Conservation (phyloP, 2,329 filamentous ascomycete species). For the Colletotrichum sp. region DNA sequence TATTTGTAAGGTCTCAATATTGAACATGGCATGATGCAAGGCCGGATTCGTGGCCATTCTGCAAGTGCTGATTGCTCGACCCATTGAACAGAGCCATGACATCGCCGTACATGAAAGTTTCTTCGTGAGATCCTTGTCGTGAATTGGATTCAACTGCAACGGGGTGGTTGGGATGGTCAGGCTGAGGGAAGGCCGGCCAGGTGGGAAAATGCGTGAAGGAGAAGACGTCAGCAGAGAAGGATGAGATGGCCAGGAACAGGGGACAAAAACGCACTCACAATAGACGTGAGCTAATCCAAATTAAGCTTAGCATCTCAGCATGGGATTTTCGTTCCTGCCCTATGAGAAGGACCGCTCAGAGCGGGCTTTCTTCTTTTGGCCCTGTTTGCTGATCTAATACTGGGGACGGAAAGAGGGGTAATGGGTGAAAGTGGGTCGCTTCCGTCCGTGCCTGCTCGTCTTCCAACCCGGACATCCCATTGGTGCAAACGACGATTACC, state of each 20-base stretch:
- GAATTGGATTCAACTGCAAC: neutral
- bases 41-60: neutral
- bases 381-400: neutral
- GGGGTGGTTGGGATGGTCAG: neutral
- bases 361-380: neutral
- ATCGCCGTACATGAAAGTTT: neutral
- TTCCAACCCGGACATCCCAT: neutral
- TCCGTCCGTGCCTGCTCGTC: neutral
- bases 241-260: constrained; percentile 10
- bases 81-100: neutral
- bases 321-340: neutral
- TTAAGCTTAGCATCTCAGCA: neutral
- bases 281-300: neutral
- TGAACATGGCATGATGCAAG: neutral
- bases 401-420: constrained; percentile 9
- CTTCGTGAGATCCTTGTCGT: neutral
- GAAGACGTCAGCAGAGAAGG: constrained; percentile 6
- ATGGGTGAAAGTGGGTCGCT: constrained; percentile 1
- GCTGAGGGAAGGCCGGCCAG: neutral
- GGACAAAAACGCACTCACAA: neutral
- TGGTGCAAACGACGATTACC: neutral
- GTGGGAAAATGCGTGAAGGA: neutral
- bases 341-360: neutral
- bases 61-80: neutral
- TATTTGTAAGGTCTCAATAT: neutral